Evolutionary conservation across 495 filamentous ascomycete genomes (phyloP), one percentile per base, ranked within the genome.

Genomic region (Astrothelium macrocarpum): DNA sequence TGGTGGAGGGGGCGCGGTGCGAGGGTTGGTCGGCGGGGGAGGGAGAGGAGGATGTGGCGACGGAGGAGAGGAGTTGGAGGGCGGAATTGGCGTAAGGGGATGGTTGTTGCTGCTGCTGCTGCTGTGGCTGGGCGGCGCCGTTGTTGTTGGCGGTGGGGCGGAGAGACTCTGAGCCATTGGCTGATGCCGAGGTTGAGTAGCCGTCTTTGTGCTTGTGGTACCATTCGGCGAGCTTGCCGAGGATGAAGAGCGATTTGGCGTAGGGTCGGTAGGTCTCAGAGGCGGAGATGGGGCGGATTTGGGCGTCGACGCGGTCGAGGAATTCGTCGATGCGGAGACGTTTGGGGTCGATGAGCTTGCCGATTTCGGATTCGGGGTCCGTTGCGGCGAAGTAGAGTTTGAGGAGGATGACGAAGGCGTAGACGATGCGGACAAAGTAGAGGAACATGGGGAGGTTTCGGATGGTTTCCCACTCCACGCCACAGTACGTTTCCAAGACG

Each of bases 321-420:
- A 93, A 87, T 31, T 87, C 76, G 62, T 93, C 88, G 10, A 95
- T 84, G 46, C 83, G 83, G 71, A 96, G 80, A 53, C 87, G 82
- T 39, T 87, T 82, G 64, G 85, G 84, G 61, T 86, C 83, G 64
- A 96, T 87, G 25, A 95, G 81, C 69, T 85, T 87, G 2, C 88
- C 88, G 0, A 96, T 76, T 67, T 88, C 86, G 26, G 84, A 84
- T 53, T 84, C 79, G 0, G 88, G 80, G 12, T 83, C 79, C 14
- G 82, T 85, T 11, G 90, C 86, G 2, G 89, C 85, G 59, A 90
- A 89, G 73, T 90, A 90, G 65, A 96, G 83, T 69, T 95, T 96
- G 72, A 96, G 90, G 20, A 97, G 74, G 20, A 91, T 83, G n/a
- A 97, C 85, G 25, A 88, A 82, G 4, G 90, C 88, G 66, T 94